Evolutionary conservation across 139 green algal genomes (phyloP).

Genomic region (Zygnema circumcarinatum): DNA sequence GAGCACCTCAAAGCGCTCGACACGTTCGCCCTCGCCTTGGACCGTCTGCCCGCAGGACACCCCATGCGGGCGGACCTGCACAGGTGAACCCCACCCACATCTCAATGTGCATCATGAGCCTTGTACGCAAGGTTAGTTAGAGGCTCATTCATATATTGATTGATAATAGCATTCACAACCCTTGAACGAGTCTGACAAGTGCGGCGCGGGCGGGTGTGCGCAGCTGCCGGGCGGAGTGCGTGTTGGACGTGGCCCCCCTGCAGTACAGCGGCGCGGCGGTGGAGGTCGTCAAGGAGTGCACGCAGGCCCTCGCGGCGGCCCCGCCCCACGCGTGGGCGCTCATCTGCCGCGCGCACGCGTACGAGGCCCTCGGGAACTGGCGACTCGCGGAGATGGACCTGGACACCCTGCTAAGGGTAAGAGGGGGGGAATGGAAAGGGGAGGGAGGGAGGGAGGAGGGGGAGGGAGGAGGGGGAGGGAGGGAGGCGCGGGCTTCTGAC

Average conservation of each 20-base stretch:
- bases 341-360: slow-evolving; percentile 29
- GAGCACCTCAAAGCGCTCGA: slow-evolving; percentile 29
- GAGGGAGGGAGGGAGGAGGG: too few species aligned
- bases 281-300: slow-evolving; percentile 36
- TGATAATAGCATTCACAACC: too few species aligned
- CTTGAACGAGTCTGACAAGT: too few species aligned
- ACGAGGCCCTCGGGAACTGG: slow-evolving; percentile 7
- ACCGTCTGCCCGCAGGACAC: slow-evolving; percentile 20
- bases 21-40: slow-evolving; percentile 18
- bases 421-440: too few species aligned
- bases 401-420: slow-evolving; percentile 19
- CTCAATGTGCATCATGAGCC: not conserved
- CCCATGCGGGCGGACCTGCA: slow-evolving; percentile 12
- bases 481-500: too few species aligned
- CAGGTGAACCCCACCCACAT: slow-evolving; percentile 1
- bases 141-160: too few species aligned
- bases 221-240: slow-evolving; percentile 47
- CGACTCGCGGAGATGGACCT: slow-evolving; percentile 29
- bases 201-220: not conserved
- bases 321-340: slow-evolving; percentile 20
- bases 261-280: not conserved
- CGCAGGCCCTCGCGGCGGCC: not conserved
- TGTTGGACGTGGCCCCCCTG: slow-evolving; percentile 22
- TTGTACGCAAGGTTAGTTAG: not conserved
- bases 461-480: too few species aligned